Percentiles rank a stretch among this genome's conserved stretches.
These are phyloP conservation scores for Physaria fendleri DNA, from an alignment of 345 rosid species.

Conservation along the genomic window DNA sequence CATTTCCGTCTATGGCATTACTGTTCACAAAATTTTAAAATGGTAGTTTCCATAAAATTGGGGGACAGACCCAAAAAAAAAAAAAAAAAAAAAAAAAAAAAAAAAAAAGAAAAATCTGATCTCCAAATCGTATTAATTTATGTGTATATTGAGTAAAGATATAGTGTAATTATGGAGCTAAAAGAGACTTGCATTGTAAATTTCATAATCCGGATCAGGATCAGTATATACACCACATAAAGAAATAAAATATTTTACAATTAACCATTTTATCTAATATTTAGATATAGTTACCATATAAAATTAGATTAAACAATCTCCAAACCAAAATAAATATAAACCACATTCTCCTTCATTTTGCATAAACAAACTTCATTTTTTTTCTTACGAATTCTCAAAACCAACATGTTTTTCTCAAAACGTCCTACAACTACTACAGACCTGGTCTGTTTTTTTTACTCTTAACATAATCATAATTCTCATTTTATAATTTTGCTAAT, in stretches of 20 bases:
- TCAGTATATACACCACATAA: neutral
- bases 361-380: neutral
- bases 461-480: neutral
- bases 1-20: too few species aligned
- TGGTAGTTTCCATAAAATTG: too few species aligned
- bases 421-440: constrained; percentile 6
- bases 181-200: constrained; percentile 13
- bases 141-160: neutral
- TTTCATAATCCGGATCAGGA: neutral
- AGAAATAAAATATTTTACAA: constrained; percentile 3
- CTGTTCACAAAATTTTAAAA: too few species aligned
- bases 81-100: too few species aligned
- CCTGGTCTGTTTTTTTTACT: constrained; percentile 23
- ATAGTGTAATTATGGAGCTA: neutral
- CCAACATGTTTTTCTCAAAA: constrained; percentile 16
- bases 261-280: neutral
- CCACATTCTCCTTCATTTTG: constrained; percentile 5
- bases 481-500: neutral
- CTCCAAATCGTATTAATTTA: neutral
- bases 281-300: constrained; percentile 7
- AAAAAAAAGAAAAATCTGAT: too few species aligned
- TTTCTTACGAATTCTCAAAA: neutral
- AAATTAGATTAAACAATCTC: neutral
- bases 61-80: too few species aligned
- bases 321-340: constrained; percentile 17